A percentile compares a stretch with the other conserved stretches of the same genome.
Conservation (phyloP, 2,329 filamentous ascomycete species). For the Cladorrhinum sp. region DNA sequence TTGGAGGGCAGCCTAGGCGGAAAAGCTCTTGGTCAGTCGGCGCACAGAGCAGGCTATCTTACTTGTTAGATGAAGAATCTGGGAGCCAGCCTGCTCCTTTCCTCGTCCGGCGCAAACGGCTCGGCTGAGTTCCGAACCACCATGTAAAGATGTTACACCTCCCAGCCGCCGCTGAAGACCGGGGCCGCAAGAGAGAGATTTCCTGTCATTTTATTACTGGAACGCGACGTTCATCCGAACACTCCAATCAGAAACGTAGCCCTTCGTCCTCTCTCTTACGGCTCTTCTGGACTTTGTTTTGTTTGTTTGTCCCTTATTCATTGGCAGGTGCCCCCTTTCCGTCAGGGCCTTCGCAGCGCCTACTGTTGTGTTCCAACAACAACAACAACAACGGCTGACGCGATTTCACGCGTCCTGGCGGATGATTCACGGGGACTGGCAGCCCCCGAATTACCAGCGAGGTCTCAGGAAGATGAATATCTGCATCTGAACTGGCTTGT, state of each 20-base stretch:
- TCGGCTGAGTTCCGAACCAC: neutral
- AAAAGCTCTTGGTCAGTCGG: neutral
- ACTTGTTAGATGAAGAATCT: neutral
- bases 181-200: neutral
- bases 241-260: neutral
- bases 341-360: neutral
- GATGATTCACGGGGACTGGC: neutral
- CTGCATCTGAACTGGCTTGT: conserved; percentile 21
- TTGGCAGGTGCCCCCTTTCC: neutral
- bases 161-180: neutral
- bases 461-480: conserved; percentile 15
- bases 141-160: neutral
- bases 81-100: neutral
- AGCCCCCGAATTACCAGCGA: conserved; percentile 7
- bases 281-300: neutral
- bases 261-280: neutral
- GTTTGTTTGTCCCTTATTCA: neutral
- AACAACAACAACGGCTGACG: conserved; percentile 6
- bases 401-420: conserved; percentile 3
- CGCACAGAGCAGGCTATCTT: neutral
- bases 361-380: conserved; percentile 12
- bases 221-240: neutral
- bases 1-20: no score
- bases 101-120: neutral
- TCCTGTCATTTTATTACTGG: neutral